A percentile compares a stretch with the other conserved stretches of the same genome.
These are phyloP conservation scores for Euphorbia lathyris DNA, from an alignment of 345 rosid species.

Conservation along the genomic window DNA sequence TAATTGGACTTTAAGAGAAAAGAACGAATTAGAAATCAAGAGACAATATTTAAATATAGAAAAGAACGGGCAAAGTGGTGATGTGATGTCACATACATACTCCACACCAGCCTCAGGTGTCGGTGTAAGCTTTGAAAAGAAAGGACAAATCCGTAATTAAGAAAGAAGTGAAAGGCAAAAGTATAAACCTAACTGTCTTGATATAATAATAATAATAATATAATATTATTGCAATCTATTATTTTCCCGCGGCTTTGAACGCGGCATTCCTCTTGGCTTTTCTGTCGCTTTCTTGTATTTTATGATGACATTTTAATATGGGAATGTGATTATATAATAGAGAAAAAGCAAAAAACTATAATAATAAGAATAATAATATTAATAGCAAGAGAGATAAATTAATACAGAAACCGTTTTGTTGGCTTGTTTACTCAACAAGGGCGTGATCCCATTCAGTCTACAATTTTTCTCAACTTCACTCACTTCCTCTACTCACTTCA, in stretches of 20 bases:
- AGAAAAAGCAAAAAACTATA: too few species aligned
- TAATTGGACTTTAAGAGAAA: too few species aligned
- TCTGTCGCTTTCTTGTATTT: background rate
- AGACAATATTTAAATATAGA: too few species aligned
- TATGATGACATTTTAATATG: background rate
- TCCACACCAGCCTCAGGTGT: too few species aligned
- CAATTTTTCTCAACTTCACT: background rate
- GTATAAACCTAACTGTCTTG: background rate
- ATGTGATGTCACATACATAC: too few species aligned
- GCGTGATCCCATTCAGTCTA: slow-evolving; percentile 13
- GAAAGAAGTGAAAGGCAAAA: too few species aligned
- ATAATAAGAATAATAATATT: too few species aligned
- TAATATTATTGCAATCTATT: background rate
- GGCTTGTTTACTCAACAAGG: background rate
- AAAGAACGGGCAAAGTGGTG: too few species aligned
- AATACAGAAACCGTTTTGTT: background rate
- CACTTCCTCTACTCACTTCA: background rate
- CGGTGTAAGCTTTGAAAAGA: too few species aligned
- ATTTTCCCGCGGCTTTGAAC: slow-evolving; percentile 51
- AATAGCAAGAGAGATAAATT: background rate
- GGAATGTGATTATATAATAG: background rate
- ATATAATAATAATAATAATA: background rate
- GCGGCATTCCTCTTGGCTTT: slow-evolving; percentile 53
- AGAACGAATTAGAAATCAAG: too few species aligned
- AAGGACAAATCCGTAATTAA: too few species aligned